Evolutionary conservation across 1,284 basidiomycete genomes (phyloP), one percentile per base, ranked within the genome.

Genomic region (Sparassis latifolia): DNA sequence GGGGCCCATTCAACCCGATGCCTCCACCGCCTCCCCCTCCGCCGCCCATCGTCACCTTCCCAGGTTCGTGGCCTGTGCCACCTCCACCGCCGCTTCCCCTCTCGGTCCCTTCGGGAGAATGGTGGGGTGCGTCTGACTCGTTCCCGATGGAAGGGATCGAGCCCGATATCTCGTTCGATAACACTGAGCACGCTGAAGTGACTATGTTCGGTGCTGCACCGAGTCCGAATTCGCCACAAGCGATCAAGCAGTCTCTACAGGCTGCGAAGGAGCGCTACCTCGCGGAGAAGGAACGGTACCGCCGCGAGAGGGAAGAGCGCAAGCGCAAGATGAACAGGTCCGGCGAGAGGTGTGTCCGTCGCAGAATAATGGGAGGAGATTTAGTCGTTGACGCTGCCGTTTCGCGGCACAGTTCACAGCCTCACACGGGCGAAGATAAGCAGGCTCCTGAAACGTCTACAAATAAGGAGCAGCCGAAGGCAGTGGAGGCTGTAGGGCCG

Each of bases 241-340:
- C 79, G 27, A 66, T 80, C 42, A 77, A 75, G 56, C 76, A 76
- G n/a, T 71, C 78, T 37, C 75, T 88, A 4, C 80, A 86, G 59
- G 77, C 71, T n/a, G 83, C 84, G 0, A 89, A 86, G 59, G 69
- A 72, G 39, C 65, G 68, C 12, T 89, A 89, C 64, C 83, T 79
- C 64, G 73, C 70, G 1, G 77, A 82, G 66, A 89, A 89, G 61
- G 83, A 85, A 56, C 71, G 71, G 31, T 87, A 87, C 58, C 75
- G 82, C 33, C 67, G 68, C 55, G 77, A 81, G 49, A 69, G 79
- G 39, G 80, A 81, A 55, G 69, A 72, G 44, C 72, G 75, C 33
- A 74, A 70, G 58, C 55, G 62, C 44, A 50, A 47, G 52, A 54
- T 48, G 55, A 64, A 66, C 20, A 55, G 62, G 32, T 62, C 62